Evolutionary conservation across 2,329 filamentous ascomycete species (phyloP), one percentile per base, ranked within the genome.

Genomic region (Trichoderma atroviride): DNA sequence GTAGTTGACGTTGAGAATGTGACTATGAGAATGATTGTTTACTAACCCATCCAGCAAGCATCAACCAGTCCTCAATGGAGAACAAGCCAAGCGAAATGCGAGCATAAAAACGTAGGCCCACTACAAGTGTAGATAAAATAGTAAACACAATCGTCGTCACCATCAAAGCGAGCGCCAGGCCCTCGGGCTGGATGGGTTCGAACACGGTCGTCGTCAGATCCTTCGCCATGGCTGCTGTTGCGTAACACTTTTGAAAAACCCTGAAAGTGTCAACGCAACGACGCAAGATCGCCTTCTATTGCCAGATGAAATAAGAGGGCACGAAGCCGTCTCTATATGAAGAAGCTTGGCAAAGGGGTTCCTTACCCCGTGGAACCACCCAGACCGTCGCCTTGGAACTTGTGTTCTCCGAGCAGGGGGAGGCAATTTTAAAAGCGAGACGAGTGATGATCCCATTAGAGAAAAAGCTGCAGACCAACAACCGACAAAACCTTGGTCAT

Each of bases 151-250:
- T 64, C 4, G 33, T 56, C 10, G 55, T 52, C 16, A 56, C 5
- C 24, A 64, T 29, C 16, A 64, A 40, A 5, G 24, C 13, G 61
- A 31, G 61, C 50, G 61, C 61, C 50, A 55, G 50, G 50, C 61
- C 50, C 24, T 64, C 50, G 1, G 61, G 16, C 14, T 64, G 33
- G 19, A 43, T 10, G 24, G 50, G 50, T 24, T 56, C 61, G n/a
- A 31, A 64, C 4, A 55, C 50, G 11, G 22, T 56, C 22, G 61
- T 64, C 33, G 61, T 64, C 24, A 64, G 33, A 40, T 64, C 33
- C 31, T 64, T 43, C 3, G 61, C 33, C 50, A 56, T 64, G 10
- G 14, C 13, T 27, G n/a, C 22, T 29, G n/a, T 47, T 22, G 47
- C 47, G 19, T 50, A 5, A 50, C 47, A 50, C n/a, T 50, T 4